Evolutionary conservation across 306 rosid genomes (phyloP), one percentile per base, ranked within the genome.

Genomic region (Delonix regia): DNA sequence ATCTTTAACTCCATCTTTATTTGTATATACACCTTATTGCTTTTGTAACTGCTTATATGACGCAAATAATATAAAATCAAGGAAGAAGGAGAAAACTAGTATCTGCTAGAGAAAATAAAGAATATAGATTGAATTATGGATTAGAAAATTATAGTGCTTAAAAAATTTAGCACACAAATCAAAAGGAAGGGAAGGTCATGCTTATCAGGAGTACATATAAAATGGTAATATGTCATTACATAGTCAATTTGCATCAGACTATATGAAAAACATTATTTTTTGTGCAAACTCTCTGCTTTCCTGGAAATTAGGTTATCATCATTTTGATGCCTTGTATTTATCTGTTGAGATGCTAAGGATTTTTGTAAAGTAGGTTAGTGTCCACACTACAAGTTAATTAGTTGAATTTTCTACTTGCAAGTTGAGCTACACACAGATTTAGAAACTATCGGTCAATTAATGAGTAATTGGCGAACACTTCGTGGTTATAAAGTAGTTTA

Each of bases 361-460:
- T 45, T 47, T 56, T 52, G 21, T 18, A 6, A 64, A 47, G 14
- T 38, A 73, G 28, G 39, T 49, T 41, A 52, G 39, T 49, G 36
- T 71, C 61, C 78, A 27, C 38, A 45, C 24, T 49, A 47, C 12
- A 16, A 71, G 75, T 48, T 84, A 61, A 85, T 84, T 51, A 51
- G 76, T 81, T 62, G 55, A 79, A 33, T 53, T 2, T n/a, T 82
- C 80, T 7, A 44, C 48, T 70, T 84, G 82, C 89, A 94, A 97
- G 80, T 94, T 80, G 97, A 94, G 74, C 16, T 94, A 55, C 79
- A 87, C 61, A 34, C 86, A 62, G 97, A 92, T 87, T 83, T 87
- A 66, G 92, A 89, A 80, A 90, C 95, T 48, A 84, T 78, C 45
- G 12, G 21, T 60, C 72, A 83, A 41, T 79, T 86, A 63, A 45